Evolutionary conservation across 306 rosid species (phyloP).

Genomic region (Biancaea sappan): DNA sequence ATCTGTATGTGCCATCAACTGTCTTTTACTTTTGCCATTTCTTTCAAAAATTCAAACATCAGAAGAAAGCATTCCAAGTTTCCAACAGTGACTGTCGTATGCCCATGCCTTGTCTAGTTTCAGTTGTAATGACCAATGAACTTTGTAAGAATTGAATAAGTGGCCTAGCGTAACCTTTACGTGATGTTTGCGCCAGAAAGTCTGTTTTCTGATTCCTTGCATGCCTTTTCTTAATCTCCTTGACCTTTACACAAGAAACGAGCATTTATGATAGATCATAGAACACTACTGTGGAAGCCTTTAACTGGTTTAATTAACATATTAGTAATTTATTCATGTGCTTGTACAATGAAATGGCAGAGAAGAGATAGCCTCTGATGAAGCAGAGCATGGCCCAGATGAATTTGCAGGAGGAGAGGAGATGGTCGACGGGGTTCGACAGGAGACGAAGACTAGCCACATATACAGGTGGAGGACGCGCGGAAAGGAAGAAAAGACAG

Average conservation of each 20-base stretch:
- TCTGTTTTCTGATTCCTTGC: slow-evolving; percentile 7
- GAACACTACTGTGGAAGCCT: neutral
- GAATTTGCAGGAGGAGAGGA: slow-evolving; percentile 72
- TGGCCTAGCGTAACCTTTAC: slow-evolving; percentile 3
- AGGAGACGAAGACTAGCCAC: too few relatives aligned
- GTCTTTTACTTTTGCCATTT: slow-evolving; percentile 13
- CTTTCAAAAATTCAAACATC: neutral
- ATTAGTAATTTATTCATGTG: neutral
- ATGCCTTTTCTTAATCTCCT: neutral
- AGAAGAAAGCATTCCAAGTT: neutral
- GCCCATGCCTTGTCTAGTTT: slow-evolving; percentile 13
- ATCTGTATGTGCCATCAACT: neutral
- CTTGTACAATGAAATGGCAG: slow-evolving; percentile 44
- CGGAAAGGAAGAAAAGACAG: too few relatives aligned
- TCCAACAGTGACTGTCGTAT: neutral
- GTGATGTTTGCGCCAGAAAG: neutral
- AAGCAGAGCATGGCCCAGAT: slow-evolving; percentile 79
- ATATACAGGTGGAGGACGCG: too few relatives aligned
- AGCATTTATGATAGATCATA: neutral
- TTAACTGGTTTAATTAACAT: slow-evolving; percentile 6
- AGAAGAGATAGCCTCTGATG: slow-evolving; percentile 91
- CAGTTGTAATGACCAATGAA: slow-evolving; percentile 26
- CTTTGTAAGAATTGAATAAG: slow-evolving; percentile 5
- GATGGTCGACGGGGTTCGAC: too few relatives aligned
- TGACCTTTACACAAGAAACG: neutral